A percentile compares a stretch with the other conserved stretches of the same genome.
These are phyloP conservation scores for Physaria fendleri DNA, from an alignment of 345 rosid species.

Conservation along the genomic window DNA sequence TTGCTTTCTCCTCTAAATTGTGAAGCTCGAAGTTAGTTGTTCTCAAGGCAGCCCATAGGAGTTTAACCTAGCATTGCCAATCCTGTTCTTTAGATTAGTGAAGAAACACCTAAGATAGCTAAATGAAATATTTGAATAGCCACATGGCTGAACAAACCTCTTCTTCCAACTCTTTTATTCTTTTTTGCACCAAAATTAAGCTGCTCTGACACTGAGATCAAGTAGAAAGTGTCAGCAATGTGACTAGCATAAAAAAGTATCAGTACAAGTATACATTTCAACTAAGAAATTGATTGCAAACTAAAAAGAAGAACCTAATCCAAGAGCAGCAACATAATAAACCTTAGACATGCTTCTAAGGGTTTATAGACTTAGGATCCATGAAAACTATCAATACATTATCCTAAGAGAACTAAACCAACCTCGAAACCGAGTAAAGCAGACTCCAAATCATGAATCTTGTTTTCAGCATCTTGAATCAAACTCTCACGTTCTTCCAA, in stretches of 20 bases:
- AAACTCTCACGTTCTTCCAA: constrained; percentile 36
- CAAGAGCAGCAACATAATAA: background rate
- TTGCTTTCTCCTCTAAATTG: constrained; percentile 47
- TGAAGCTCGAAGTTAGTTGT: constrained; percentile 73
- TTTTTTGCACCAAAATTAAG: constrained; percentile 31
- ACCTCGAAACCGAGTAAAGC: constrained; percentile 40
- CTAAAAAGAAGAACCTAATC: background rate
- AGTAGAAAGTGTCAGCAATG: constrained; percentile 2
- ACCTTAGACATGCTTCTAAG: background rate
- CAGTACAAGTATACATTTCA: background rate
- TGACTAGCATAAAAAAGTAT: background rate
- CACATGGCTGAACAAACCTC: constrained; percentile 45
- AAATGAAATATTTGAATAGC: no score
- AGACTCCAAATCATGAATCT: constrained; percentile 36
- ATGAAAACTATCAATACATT: background rate
- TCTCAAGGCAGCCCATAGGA: constrained; percentile 63
- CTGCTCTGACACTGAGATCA: constrained; percentile 46
- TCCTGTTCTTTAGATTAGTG: constrained; percentile 31
- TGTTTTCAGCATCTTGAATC: constrained; percentile 35
- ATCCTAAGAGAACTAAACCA: background rate
- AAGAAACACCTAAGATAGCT: no score
- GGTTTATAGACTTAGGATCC: background rate
- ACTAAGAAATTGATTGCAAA: background rate
- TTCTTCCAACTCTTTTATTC: constrained; percentile 44
- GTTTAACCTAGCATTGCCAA: constrained; percentile 48